Percentiles rank a stretch among this genome's conserved stretches.
phyloP scores from a whole-genome alignment of 176 grass and related monocot genomes.

The Hordeum marinum region DNA sequence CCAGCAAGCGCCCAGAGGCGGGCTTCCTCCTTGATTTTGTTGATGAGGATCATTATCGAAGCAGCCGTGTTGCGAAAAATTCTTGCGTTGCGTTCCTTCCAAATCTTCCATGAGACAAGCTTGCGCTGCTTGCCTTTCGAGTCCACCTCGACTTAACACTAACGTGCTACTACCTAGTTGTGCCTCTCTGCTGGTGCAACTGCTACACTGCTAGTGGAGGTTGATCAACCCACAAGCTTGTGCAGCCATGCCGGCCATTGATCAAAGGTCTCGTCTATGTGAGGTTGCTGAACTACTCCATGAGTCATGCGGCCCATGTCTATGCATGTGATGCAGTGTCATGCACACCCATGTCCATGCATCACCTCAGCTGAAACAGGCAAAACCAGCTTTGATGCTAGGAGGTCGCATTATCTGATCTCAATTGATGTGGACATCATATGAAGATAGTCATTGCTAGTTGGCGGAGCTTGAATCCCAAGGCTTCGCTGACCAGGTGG shows the following conservation, averaged over 20 bases:
- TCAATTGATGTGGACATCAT: neutral
- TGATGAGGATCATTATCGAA: no score
- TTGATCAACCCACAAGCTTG: neutral
- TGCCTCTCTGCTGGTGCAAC: neutral
- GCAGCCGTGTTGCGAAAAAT: no score
- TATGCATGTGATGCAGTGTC: neutral
- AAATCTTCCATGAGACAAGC: no score
- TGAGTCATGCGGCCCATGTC: neutral
- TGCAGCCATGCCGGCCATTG: neutral
- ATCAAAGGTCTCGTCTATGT: neutral
- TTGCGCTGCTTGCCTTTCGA: slow-evolving; percentile 8
- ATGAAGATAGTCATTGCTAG: no score
- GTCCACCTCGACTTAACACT: slow-evolving; percentile 19
- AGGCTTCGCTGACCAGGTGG: no score
- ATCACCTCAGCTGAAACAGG: neutral
- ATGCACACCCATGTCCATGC: neutral
- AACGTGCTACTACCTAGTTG: neutral
- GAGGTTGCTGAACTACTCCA: neutral
- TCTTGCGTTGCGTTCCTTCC: no score
- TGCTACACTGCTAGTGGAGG: neutral
- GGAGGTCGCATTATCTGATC: neutral
- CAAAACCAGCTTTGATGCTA: neutral
- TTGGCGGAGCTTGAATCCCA: no score
- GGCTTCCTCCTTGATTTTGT: no score
- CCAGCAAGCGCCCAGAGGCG: no score